Conservation (phyloP, 306 rosid species). For the Dicorynia guianensis region DNA sequence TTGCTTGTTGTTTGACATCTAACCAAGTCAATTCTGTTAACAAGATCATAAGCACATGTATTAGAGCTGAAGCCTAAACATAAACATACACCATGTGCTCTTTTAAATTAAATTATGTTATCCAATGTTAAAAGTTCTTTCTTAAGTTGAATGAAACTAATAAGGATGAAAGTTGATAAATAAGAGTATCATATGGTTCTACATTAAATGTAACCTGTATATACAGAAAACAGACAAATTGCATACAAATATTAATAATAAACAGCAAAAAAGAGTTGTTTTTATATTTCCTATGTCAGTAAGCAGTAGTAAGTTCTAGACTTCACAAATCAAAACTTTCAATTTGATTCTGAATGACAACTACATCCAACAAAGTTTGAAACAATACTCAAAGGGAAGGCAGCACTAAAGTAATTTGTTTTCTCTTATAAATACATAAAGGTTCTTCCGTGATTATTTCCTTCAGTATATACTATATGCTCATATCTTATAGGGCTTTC, state of each 20-base stretch:
- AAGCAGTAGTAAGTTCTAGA: not conserved
- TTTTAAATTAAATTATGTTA: slow-evolving; percentile 24
- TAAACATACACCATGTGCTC: slow-evolving; percentile 11
- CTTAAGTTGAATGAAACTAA: slow-evolving; percentile 7
- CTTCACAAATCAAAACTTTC: not conserved
- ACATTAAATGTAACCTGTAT: slow-evolving; percentile 1
- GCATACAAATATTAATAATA: too few species aligned
- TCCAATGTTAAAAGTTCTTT: slow-evolving; percentile 10
- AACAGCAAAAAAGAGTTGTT: not conserved
- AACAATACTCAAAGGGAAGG: not conserved
- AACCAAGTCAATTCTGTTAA: not conserved
- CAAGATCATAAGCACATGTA: not conserved
- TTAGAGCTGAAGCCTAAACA: not conserved
- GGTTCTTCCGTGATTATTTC: not conserved
- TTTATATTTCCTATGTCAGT: not conserved
- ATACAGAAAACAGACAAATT: too few species aligned
- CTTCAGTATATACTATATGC: not conserved
- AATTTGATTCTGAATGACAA: slow-evolving; percentile 14
- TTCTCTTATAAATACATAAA: not conserved
- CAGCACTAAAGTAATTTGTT: not conserved
- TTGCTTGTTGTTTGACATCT: not conserved
- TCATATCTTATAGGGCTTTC: not conserved
- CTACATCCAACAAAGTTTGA: slow-evolving; percentile 2
- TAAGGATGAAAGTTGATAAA: slow-evolving; percentile 6
- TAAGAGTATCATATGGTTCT: not conserved